phyloP scores from a whole-genome alignment of 495 filamentous ascomycete species.

The Lichina pygmaea region DNA sequence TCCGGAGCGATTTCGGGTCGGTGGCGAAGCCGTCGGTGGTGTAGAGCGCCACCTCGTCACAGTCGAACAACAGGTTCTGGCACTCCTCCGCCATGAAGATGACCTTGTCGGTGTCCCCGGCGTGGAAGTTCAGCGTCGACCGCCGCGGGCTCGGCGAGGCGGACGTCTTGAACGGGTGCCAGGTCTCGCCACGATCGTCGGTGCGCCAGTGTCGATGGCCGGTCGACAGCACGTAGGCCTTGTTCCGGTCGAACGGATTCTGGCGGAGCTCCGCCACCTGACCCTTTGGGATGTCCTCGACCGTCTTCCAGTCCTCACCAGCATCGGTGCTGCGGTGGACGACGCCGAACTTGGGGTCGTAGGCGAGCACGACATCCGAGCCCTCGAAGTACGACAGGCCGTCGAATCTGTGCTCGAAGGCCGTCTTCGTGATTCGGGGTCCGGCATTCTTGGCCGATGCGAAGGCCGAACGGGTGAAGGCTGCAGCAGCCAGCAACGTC shows the following conservation, averaged over 20 bases:
- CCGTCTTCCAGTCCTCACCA: slow-evolving; percentile 41
- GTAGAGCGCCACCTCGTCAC: slow-evolving; percentile 26
- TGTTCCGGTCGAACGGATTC: slow-evolving; percentile 51
- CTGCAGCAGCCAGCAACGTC: neutral
- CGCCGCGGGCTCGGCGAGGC: slow-evolving; percentile 18
- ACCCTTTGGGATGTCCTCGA: slow-evolving; percentile 35
- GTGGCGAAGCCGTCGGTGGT: slow-evolving; percentile 62
- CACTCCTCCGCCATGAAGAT: slow-evolving; percentile 56
- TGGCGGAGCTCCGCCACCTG: slow-evolving; percentile 29
- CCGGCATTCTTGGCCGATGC: slow-evolving; percentile 18
- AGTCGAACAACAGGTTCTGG: neutral
- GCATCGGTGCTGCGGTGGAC: slow-evolving; percentile 53
- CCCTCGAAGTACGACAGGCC: slow-evolving; percentile 70
- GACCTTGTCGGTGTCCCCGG: slow-evolving; percentile 50
- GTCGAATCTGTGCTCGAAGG: slow-evolving; percentile 31
- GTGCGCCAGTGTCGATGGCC: slow-evolving; percentile 53
- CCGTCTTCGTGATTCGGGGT: slow-evolving; percentile 22
- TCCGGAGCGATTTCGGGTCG: slow-evolving; percentile 25
- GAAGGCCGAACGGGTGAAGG: neutral
- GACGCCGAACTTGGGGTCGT: slow-evolving; percentile 23
- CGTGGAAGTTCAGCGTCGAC: slow-evolving; percentile 44
- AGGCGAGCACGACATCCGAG: slow-evolving; percentile 47
- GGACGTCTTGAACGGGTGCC: slow-evolving; percentile 40
- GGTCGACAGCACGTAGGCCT: slow-evolving; percentile 49
- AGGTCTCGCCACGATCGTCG: slow-evolving; percentile 48